These are phyloP conservation scores for Pseudoperonospora humuli DNA, from an alignment of 352 stramenopile genomes.

Conservation along the genomic window DNA sequence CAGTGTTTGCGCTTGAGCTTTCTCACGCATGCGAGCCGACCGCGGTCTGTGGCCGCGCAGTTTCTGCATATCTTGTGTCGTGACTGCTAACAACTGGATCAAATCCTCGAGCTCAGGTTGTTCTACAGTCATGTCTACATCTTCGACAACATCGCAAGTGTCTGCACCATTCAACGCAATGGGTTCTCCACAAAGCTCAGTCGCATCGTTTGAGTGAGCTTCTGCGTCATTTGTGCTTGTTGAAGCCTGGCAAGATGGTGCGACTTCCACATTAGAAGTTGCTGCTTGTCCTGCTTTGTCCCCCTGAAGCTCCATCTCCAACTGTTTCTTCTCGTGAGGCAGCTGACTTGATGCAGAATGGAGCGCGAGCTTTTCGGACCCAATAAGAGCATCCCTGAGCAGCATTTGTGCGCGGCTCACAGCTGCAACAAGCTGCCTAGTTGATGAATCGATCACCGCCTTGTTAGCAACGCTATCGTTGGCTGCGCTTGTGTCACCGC, in stretches of 20 bases:
- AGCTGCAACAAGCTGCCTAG: slow-evolving; percentile 20
- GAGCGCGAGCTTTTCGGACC: slow-evolving; percentile 32
- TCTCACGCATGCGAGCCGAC: slow-evolving; percentile 62
- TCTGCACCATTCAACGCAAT: neutral
- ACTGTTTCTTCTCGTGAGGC: slow-evolving; percentile 15
- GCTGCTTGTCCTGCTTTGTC: neutral
- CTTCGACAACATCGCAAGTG: neutral
- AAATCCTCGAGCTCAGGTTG: slow-evolving; percentile 52
- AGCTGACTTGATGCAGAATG: slow-evolving; percentile 39
- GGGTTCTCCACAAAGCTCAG: neutral
- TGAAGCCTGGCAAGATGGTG: neutral
- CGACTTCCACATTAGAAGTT: slow-evolving; percentile 1
- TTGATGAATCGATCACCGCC: slow-evolving; percentile 7
- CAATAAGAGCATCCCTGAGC: slow-evolving; percentile 20
- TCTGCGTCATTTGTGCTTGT: neutral
- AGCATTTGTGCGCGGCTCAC: slow-evolving; percentile 26
- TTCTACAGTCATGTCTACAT: slow-evolving; percentile 3
- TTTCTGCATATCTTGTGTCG: slow-evolving; percentile 32
- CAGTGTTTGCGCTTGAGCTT: slow-evolving; percentile 53
- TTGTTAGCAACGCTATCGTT: neutral
- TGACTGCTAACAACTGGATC: slow-evolving; percentile 53
- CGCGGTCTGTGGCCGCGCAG: slow-evolving; percentile 43
- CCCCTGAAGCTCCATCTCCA: neutral
- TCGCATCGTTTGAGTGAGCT: neutral
- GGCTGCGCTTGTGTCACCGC: neutral